phyloP scores from a whole-genome alignment of 1,284 basidiomycete genomes.

The Puccinia novopanici region DNA sequence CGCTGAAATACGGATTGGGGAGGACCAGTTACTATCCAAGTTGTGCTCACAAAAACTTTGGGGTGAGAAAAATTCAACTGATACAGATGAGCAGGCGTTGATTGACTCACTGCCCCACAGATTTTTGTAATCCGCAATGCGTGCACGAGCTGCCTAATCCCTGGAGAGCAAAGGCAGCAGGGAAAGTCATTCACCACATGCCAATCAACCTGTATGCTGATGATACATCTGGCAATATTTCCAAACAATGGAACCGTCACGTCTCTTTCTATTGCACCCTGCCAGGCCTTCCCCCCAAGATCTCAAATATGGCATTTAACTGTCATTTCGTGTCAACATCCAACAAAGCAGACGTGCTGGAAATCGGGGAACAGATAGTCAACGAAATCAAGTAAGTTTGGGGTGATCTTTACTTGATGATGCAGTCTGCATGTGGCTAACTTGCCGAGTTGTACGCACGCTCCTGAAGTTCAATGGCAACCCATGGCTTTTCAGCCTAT shows the following conservation, averaged over 20 bases:
- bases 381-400: conserved; percentile 10
- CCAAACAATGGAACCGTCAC: conserved; percentile 63
- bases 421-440: not conserved
- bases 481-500: not conserved
- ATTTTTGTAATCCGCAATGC: not conserved
- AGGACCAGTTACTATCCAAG: not conserved
- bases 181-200: conserved; percentile 51
- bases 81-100: too few relatives aligned
- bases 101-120: too few relatives aligned
- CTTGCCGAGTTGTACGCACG: not conserved
- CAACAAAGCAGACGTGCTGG: not conserved
- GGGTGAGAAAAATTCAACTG: not conserved
- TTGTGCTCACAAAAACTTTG: not conserved
- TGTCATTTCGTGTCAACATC: conserved; percentile 57
- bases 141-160: not conserved
- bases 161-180: not conserved
- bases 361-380: not conserved
- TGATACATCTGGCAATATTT: conserved; percentile 62
- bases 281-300: conserved; percentile 57
- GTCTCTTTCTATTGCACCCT: conserved; percentile 60
- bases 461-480: not conserved
- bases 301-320: conserved; percentile 56
- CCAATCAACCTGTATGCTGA: too few relatives aligned
- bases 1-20: not conserved
- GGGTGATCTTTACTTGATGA: not conserved